These are phyloP conservation scores for Flaveria linearis DNA, from an alignment of 129 eudicot species.

Conservation along the genomic window DNA sequence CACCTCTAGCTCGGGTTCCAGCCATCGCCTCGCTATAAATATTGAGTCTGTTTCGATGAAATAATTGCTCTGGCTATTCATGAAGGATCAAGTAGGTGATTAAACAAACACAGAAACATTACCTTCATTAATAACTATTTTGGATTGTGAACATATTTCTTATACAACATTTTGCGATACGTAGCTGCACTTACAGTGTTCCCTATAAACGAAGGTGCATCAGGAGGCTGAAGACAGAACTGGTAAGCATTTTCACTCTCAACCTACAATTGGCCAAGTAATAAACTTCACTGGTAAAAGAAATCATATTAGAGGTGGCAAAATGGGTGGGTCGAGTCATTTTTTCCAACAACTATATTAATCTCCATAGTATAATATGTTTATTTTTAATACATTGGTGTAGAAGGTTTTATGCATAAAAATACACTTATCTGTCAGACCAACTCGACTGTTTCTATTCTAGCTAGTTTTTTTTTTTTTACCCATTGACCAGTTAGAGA, in stretches of 20 bases:
- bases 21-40: slow-evolving; percentile 95
- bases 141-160: neutral
- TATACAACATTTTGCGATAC: slow-evolving; percentile 1
- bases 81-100: slow-evolving; percentile 44
- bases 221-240: slow-evolving; percentile 95
- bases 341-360: neutral
- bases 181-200: slow-evolving; percentile 76
- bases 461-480: neutral
- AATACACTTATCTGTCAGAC: neutral
- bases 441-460: neutral
- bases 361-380: neutral
- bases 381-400: neutral
- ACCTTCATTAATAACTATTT: slow-evolving; percentile 8
- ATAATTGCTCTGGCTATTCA: slow-evolving; percentile 93
- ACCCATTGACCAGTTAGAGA: neutral
- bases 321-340: neutral
- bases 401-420: neutral
- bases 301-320: neutral
- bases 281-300: neutral
- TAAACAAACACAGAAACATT: slow-evolving; percentile 29
- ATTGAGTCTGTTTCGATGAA: slow-evolving; percentile 63
- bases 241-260: slow-evolving; percentile 90
- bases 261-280: slow-evolving; percentile 43
- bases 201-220: slow-evolving; percentile 92
- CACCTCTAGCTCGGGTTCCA: slow-evolving; percentile 94